Evolutionary conservation across 202 grass and related monocot genomes (phyloP).

Genomic region (Alloteropsis angusta): DNA sequence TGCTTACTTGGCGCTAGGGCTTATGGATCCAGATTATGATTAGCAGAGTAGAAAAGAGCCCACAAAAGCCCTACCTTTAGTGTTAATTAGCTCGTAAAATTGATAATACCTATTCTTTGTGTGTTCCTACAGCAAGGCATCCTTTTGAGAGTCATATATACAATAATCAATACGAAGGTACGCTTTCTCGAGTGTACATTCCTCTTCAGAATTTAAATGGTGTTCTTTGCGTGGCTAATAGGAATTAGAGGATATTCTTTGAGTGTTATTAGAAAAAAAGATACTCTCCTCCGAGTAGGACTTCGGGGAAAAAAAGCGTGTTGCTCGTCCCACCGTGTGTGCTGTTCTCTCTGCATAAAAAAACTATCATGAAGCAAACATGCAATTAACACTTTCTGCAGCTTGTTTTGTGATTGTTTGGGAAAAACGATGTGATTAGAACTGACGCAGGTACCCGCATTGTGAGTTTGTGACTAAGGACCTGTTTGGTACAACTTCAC

Average conservation of each 20-base stretch:
- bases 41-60: background rate
- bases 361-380: background rate
- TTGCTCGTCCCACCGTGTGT: background rate
- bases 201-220: no score
- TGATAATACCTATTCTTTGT: background rate
- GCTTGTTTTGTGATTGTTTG: background rate
- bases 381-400: background rate
- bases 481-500: no score
- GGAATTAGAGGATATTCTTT: background rate
- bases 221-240: background rate
- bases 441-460: no score
- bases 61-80: background rate
- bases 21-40: background rate
- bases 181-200: no score
- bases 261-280: background rate
- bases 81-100: background rate
- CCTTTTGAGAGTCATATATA: background rate
- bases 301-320: no score
- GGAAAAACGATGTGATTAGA: background rate
- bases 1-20: no score
- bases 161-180: no score
- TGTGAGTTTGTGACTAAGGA: no score
- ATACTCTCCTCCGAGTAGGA: no score
- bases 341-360: background rate
- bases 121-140: background rate